phyloP scores from a whole-genome alignment of 1,139 yeast species.

The Pichia terricola region DNA sequence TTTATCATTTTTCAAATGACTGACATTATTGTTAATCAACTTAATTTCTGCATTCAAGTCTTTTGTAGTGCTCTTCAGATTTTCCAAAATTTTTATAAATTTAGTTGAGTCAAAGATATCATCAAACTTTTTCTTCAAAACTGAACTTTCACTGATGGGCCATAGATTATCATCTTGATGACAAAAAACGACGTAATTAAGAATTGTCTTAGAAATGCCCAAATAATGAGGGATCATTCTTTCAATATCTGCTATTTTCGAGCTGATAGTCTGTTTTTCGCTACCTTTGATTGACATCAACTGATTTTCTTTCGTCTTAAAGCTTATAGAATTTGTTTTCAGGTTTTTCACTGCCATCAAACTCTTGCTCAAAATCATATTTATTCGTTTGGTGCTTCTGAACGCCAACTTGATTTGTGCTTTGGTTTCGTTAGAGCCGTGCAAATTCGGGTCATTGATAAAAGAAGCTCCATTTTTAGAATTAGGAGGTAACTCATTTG shows the following conservation, averaged over 20 bases:
- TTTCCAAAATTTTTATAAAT: slow-evolving; percentile 83
- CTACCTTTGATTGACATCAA: slow-evolving; percentile 54
- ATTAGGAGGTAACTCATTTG: slow-evolving; percentile 94
- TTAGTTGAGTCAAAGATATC: slow-evolving; percentile 94
- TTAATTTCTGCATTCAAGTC: slow-evolving; percentile 71
- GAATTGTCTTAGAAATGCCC: slow-evolving; percentile 81
- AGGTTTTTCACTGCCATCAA: slow-evolving; percentile 58
- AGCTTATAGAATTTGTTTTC: slow-evolving; percentile 49
- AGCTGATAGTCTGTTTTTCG: slow-evolving; percentile 64
- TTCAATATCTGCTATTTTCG: slow-evolving; percentile 82
- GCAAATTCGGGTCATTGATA: slow-evolving; percentile 82
- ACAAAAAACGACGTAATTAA: slow-evolving; percentile 91
- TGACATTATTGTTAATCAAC: slow-evolving; percentile 66
- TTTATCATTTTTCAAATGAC: slow-evolving; percentile 63
- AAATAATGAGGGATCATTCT: slow-evolving; percentile 68
- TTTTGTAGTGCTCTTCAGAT: slow-evolving; percentile 63
- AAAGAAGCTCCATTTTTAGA: slow-evolving; percentile 89
- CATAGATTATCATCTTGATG: slow-evolving; percentile 96
- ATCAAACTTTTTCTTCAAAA: slow-evolving; percentile 83
- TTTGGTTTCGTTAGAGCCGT: slow-evolving; percentile 65
- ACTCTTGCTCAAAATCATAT: slow-evolving; percentile 80
- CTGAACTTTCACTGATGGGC: slow-evolving; percentile 92
- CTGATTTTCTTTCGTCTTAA: slow-evolving; percentile 89
- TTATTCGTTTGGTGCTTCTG: slow-evolving; percentile 59
- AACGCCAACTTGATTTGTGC: slow-evolving; percentile 92